Conservation (phyloP, 108 stramenopile species). For the Hondaea fermentalgiana region DNA sequence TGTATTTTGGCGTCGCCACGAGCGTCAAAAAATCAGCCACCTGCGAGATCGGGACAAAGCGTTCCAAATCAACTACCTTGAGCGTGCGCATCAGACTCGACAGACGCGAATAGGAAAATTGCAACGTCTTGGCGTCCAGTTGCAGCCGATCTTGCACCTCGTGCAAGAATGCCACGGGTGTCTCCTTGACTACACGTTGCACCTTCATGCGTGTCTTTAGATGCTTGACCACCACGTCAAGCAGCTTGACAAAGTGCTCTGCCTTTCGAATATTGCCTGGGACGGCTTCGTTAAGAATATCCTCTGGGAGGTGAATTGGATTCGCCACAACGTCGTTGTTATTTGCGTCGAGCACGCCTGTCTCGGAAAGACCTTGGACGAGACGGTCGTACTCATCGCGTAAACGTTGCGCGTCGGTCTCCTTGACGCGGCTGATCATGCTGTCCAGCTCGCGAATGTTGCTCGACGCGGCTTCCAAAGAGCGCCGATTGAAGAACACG, state of each 20-base stretch:
- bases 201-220: slow-evolving; percentile 73
- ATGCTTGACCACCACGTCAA: slow-evolving; percentile 86
- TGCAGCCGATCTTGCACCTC: slow-evolving; percentile 76
- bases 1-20: slow-evolving; percentile 70
- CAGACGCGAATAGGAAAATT: slow-evolving; percentile 86
- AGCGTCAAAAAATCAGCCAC: slow-evolving; percentile 93
- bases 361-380: slow-evolving; percentile 60
- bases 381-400: slow-evolving; percentile 81
- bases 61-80: slow-evolving; percentile 78
- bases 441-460: slow-evolving; percentile 67
- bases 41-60: slow-evolving; percentile 42
- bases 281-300: slow-evolving; percentile 87
- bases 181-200: slow-evolving; percentile 61
- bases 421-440: slow-evolving; percentile 75
- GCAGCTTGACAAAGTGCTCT: slow-evolving; percentile 90
- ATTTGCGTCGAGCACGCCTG: slow-evolving; percentile 23
- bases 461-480: slow-evolving; percentile 76
- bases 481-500: slow-evolving; percentile 80
- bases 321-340: slow-evolving; percentile 15
- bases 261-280: slow-evolving; percentile 97
- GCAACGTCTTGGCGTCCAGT: slow-evolving; percentile 83
- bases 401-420: slow-evolving; percentile 67
- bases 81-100: slow-evolving; percentile 76
- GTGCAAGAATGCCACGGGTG: slow-evolving; percentile 83
- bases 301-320: slow-evolving; percentile 28